Percentiles rank a stretch among this genome's conserved stretches.
These are phyloP conservation scores for Aplosporella prunicola DNA, from an alignment of 2,329 filamentous ascomycete genomes.

Conservation along the genomic window DNA sequence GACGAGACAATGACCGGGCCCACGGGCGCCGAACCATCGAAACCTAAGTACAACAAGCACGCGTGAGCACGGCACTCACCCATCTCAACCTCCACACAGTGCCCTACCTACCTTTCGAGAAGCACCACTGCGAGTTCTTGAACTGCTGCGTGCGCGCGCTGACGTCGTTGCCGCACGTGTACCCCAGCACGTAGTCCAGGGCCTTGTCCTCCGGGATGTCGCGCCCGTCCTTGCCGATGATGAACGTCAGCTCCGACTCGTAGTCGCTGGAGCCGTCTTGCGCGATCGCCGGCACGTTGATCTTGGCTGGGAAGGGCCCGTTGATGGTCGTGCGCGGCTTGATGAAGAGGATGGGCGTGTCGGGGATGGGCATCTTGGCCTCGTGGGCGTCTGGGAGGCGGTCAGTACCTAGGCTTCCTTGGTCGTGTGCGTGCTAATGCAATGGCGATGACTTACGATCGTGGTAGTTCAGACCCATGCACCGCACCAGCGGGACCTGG, in stretches of 20 bases:
- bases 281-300: constrained; percentile 40
- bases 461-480: constrained; percentile 39
- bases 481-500: constrained; percentile 35
- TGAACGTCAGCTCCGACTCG: constrained; percentile 30
- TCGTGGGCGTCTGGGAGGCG: constrained; percentile 15
- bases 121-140: constrained; percentile 42
- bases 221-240: constrained; percentile 45
- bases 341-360: constrained; percentile 55
- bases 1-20: constrained; percentile 41
- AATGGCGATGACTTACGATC: too few species aligned
- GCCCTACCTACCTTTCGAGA: constrained; percentile 34
- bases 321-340: constrained; percentile 36
- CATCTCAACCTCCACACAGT: too few species aligned
- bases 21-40: constrained; percentile 47
- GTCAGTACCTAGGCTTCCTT: too few species aligned
- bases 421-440: too few species aligned
- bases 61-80: too few species aligned
- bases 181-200: constrained; percentile 43
- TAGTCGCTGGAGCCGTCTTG: constrained; percentile 42
- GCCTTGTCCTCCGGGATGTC: constrained; percentile 38
- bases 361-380: constrained; percentile 57
- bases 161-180: constrained; percentile 48
- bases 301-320: constrained; percentile 31
- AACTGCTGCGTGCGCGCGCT: constrained; percentile 44
- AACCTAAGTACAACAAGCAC: too few species aligned